These are phyloP conservation scores for Cordyceps pruinosa DNA, from an alignment of 2,329 filamentous ascomycete genomes.

Conservation along the genomic window DNA sequence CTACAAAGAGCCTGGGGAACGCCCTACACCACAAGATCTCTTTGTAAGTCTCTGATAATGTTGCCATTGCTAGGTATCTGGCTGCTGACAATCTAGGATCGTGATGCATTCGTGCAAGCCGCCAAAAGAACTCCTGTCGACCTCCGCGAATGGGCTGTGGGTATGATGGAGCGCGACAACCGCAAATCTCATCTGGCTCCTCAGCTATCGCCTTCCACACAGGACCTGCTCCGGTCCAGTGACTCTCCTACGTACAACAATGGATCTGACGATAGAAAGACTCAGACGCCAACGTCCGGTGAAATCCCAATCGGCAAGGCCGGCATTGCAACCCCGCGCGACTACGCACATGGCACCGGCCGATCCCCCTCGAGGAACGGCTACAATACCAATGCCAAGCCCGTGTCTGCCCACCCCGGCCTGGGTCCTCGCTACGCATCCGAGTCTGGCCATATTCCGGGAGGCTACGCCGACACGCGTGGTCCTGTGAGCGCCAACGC, in stretches of 20 bases:
- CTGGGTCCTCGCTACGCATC: conserved; percentile 45
- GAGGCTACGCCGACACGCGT: conserved; percentile 31
- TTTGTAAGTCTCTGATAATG: conserved; percentile 56
- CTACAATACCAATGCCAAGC: conserved; percentile 35
- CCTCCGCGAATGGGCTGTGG: conserved; percentile 85
- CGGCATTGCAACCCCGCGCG: conserved; percentile 47
- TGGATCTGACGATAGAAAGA: conserved; percentile 37
- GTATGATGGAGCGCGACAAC: conserved; percentile 91
- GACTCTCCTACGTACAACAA: conserved; percentile 48
- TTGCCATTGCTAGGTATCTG: background rate
- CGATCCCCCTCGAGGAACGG: conserved; percentile 48
- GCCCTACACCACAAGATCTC: conserved; percentile 87
- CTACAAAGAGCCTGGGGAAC: conserved; percentile 78
- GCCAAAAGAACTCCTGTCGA: conserved; percentile 95
- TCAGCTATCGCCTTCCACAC: conserved; percentile 68
- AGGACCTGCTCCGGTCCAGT: conserved; percentile 62
- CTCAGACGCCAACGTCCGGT: conserved; percentile 60
- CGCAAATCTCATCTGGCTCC: conserved; percentile 89
- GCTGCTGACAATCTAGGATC: conserved; percentile 51
- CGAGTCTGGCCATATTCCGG: conserved; percentile 45
- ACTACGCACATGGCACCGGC: conserved; percentile 35
- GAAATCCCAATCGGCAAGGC: conserved; percentile 62
- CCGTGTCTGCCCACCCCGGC: conserved; percentile 39
- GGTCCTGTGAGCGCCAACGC: conserved; percentile 37
- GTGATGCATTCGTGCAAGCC: conserved; percentile 89